Evolutionary conservation across 495 filamentous ascomycete species (phyloP).

Genomic region (Hyphodiscus hymeniophilus): DNA sequence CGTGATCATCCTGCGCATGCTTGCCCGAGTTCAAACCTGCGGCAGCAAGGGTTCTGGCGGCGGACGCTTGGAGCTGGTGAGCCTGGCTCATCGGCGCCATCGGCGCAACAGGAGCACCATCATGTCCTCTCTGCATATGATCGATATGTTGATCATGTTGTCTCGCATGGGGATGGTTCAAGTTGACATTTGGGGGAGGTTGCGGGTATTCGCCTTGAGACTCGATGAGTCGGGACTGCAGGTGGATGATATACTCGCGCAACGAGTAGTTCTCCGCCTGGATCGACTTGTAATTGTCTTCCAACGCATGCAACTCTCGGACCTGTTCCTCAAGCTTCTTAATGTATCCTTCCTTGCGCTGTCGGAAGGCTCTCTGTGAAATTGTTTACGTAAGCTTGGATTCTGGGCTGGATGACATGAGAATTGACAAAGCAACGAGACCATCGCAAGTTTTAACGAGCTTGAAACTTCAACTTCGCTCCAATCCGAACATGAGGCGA

Average conservation of each 20-base stretch:
- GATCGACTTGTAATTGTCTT: constrained; percentile 62
- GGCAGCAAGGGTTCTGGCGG: constrained; percentile 29
- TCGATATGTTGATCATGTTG: constrained; percentile 8
- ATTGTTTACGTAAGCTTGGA: constrained; percentile 20
- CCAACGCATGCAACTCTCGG: constrained; percentile 60
- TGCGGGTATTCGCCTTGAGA: constrained; percentile 74
- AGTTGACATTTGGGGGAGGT: constrained; percentile 47
- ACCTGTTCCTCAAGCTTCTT: constrained; percentile 93
- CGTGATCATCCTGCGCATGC: constrained; percentile 24
- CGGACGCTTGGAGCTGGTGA: constrained; percentile 27
- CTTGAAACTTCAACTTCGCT: constrained; percentile 1
- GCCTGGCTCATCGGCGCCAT: constrained; percentile 29
- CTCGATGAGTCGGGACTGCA: constrained; percentile 86
- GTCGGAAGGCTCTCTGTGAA: constrained; percentile 82
- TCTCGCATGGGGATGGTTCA: constrained; percentile 17
- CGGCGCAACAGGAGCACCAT: constrained; percentile 25
- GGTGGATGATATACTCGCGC: constrained; percentile 81
- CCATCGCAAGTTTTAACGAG: constrained; percentile 22
- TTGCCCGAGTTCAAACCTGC: constrained; percentile 24
- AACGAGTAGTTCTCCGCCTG: constrained; percentile 84
- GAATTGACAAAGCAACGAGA: constrained; percentile 27
- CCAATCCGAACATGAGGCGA: constrained; percentile 4
- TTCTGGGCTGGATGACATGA: constrained; percentile 23
- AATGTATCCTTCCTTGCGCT: constrained; percentile 96
- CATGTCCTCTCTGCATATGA: constrained; percentile 8